A percentile compares a stretch with the other conserved stretches of the same genome.
These are phyloP conservation scores for Conticribra guillardii DNA, from an alignment of 108 stramenopile species.

Conservation along the genomic window DNA sequence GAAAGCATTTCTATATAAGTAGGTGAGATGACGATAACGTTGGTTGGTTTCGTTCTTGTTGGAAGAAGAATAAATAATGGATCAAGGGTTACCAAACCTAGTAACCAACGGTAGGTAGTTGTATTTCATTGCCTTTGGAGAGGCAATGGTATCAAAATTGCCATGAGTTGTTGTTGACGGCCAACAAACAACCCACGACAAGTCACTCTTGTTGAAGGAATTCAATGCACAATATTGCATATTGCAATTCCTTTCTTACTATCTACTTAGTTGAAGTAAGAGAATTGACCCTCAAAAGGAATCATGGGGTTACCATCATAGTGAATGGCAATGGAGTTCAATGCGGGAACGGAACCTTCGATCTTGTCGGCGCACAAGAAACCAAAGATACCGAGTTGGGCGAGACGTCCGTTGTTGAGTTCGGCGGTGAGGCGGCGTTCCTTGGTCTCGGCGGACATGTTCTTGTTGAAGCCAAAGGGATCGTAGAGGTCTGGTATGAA, in stretches of 20 bases:
- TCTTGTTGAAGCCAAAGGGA: conserved; percentile 71
- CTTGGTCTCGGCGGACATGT: conserved; percentile 61
- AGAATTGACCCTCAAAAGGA: conserved; percentile 76
- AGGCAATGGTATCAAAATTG: too few relatives aligned
- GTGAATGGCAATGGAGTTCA: conserved; percentile 54
- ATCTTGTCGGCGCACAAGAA: conserved; percentile 61
- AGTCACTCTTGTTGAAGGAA: too few relatives aligned
- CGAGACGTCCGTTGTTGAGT: conserved; percentile 70
- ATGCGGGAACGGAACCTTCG: conserved; percentile 64
- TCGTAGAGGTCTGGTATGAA: conserved; percentile 38
- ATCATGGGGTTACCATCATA: conserved; percentile 69
- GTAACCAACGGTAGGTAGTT: too few relatives aligned
- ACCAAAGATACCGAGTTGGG: conserved; percentile 72
- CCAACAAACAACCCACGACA: neutral
- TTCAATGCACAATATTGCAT: too few relatives aligned
- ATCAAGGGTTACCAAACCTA: too few relatives aligned
- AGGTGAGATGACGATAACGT: too few relatives aligned
- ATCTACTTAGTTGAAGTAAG: conserved; percentile 28
- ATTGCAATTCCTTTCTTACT: too few relatives aligned
- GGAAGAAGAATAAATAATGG: too few relatives aligned
- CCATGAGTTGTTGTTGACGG: neutral
- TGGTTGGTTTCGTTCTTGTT: too few relatives aligned
- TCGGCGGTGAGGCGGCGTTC: conserved; percentile 58
- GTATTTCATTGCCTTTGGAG: too few relatives aligned
- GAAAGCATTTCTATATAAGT: too few relatives aligned